A percentile compares a stretch with the other conserved stretches of the same genome.
These are phyloP conservation scores for Triangularia verruculosa DNA, from an alignment of 2,329 filamentous ascomycete species.

Conservation along the genomic window DNA sequence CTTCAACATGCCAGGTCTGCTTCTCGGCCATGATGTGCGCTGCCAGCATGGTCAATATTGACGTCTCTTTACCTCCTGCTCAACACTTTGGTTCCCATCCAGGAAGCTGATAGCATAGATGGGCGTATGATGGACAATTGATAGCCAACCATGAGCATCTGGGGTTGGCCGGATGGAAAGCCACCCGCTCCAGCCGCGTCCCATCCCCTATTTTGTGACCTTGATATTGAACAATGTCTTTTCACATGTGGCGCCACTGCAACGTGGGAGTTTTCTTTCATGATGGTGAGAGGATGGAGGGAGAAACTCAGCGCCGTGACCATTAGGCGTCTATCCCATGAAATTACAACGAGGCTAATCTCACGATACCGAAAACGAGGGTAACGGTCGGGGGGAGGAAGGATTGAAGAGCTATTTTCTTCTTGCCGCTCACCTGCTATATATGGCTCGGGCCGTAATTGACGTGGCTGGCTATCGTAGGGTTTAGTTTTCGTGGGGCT, in stretches of 20 bases:
- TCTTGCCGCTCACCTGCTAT: not conserved
- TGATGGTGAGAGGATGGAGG: not conserved
- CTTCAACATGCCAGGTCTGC: not conserved
- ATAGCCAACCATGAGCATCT: not conserved
- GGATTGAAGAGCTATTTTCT: too few relatives aligned
- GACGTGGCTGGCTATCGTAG: not conserved
- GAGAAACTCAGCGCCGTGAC: not conserved
- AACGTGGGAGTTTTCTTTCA: not conserved
- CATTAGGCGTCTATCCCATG: not conserved
- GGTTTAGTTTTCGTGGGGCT: not conserved
- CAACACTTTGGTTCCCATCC: not conserved
- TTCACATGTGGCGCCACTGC: not conserved
- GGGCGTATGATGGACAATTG: not conserved
- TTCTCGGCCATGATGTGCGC: not conserved
- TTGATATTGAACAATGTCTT: not conserved
- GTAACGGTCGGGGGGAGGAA: too few relatives aligned
- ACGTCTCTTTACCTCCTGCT: not conserved
- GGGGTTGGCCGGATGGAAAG: not conserved
- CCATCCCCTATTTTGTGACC: not conserved
- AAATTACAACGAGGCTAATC: too few relatives aligned
- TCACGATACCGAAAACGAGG: too few relatives aligned
- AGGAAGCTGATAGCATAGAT: not conserved
- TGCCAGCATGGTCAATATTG: not conserved
- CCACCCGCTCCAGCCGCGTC: not conserved
- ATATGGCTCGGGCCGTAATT: not conserved